A percentile compares a stretch with the other conserved stretches of the same genome.
Evolutionary conservation across 2,329 filamentous ascomycete species (phyloP).

Genomic region (Xylariaceae sp.): DNA sequence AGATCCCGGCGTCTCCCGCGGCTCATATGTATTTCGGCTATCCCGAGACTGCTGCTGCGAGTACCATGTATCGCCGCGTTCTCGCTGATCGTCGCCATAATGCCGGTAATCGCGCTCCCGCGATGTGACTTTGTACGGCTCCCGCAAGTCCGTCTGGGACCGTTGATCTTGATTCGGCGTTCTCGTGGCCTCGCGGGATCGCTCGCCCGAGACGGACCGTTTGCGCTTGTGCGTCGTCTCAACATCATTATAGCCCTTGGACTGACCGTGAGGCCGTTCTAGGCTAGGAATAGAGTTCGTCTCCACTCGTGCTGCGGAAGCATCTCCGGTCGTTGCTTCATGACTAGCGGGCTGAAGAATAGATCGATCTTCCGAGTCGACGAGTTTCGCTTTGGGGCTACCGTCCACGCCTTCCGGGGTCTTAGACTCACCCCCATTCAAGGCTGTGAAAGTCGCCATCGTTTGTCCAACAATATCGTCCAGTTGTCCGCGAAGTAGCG

Average conservation of each 20-base stretch:
- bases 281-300: slow-evolving; percentile 38
- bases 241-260: slow-evolving; percentile 39
- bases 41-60: slow-evolving; percentile 41
- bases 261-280: slow-evolving; percentile 40
- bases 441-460: slow-evolving; percentile 33
- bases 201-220: slow-evolving; percentile 59
- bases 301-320: slow-evolving; percentile 31
- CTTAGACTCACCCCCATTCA: slow-evolving; percentile 32
- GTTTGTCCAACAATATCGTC: slow-evolving; percentile 29
- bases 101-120: slow-evolving; percentile 41
- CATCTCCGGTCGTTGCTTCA: slow-evolving; percentile 27
- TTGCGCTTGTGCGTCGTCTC: slow-evolving; percentile 60
- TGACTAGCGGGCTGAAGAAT: slow-evolving; percentile 22
- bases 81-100: slow-evolving; percentile 42
- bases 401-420: slow-evolving; percentile 22
- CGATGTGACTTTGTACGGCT: slow-evolving; percentile 40
- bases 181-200: slow-evolving; percentile 34
- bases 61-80: slow-evolving; percentile 47
- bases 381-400: slow-evolving; percentile 26
- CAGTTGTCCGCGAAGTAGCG: slow-evolving; percentile 24
- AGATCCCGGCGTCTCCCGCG: slow-evolving; percentile 42
- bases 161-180: slow-evolving; percentile 33
- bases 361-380: slow-evolving; percentile 28
- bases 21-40: slow-evolving; percentile 43
- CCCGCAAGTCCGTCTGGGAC: slow-evolving; percentile 36